Evolutionary conservation across 345 rosid species (phyloP).

Genomic region (Pugionium dolabratum): DNA sequence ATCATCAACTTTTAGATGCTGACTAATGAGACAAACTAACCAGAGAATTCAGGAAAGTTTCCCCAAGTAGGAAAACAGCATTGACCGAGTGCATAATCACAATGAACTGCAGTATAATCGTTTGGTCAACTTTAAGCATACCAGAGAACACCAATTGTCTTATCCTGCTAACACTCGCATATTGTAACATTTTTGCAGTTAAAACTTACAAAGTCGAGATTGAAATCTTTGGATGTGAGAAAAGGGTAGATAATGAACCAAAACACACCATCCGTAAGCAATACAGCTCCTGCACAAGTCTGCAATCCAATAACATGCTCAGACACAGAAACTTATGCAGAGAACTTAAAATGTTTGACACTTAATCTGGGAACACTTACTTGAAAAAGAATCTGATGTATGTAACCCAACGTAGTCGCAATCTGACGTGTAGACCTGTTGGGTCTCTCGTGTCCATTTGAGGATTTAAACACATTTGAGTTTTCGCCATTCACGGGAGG

Average conservation of each 20-base stretch:
- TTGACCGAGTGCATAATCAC: conserved; percentile 81
- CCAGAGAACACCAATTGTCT: no score
- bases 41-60: conserved; percentile 68
- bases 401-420: conserved; percentile 54
- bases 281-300: conserved; percentile 83
- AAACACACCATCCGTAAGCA: conserved; percentile 86
- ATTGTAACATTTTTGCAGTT: neutral
- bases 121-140: conserved; percentile 19
- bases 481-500: conserved; percentile 47
- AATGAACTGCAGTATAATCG: conserved; percentile 57
- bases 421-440: conserved; percentile 29
- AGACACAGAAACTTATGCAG: conserved; percentile 4
- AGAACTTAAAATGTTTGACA: neutral
- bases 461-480: conserved; percentile 41
- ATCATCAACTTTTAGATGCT: conserved; percentile 7
- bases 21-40: conserved; percentile 42
- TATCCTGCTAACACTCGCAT: no score
- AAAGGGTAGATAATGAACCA: conserved; percentile 84
- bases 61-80: conserved; percentile 77
- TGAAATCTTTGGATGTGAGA: conserved; percentile 49
- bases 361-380: conserved; percentile 36
- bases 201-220: conserved; percentile 69
- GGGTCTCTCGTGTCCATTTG: conserved; percentile 36
- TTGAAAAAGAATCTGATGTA: conserved; percentile 74
- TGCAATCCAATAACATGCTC: conserved; percentile 29